Percentiles rank a stretch among this genome's conserved stretches.
Conservation (phyloP, 2,329 filamentous ascomycete genomes). For the Aspergillus jensenii region DNA sequence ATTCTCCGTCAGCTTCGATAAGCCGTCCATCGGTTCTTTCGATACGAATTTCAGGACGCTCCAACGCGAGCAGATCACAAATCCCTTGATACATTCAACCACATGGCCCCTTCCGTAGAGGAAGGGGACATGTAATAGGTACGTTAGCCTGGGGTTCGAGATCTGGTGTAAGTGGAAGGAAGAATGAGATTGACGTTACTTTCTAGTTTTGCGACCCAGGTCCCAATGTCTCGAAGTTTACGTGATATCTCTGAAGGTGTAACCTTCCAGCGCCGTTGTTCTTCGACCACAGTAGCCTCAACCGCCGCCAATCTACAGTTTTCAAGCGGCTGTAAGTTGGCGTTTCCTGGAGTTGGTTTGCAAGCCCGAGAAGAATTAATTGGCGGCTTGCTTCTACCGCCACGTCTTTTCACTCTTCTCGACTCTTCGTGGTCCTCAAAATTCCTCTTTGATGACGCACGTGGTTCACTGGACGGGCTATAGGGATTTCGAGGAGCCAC, state of each 20-base stretch:
- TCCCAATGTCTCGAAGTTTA: constrained; percentile 9
- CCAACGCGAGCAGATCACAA: constrained; percentile 24
- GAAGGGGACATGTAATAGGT: neutral
- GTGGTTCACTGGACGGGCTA: neutral
- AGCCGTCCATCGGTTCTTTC: constrained; percentile 10
- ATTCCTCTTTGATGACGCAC: neutral
- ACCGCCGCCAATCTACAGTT: constrained; percentile 18
- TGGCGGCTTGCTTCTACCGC: neutral
- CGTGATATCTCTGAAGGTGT: constrained; percentile 15
- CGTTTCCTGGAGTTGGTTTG: constrained; percentile 5
- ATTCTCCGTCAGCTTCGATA: constrained; percentile 15
- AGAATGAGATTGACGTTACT: constrained; percentile 16
- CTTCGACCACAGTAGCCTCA: constrained; percentile 1
- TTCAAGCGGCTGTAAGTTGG: constrained; percentile 23
- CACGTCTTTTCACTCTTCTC: neutral
- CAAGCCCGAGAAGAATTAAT: neutral
- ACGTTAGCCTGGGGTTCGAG: neutral
- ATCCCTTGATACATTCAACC: constrained; percentile 16
- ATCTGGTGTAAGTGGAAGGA: neutral
- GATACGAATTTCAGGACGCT: constrained; percentile 20
- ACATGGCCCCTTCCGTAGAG: neutral
- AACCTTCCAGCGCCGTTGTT: constrained; percentile 20
- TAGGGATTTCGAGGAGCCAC: neutral
- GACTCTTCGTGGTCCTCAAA: neutral
- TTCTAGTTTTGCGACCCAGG: constrained; percentile 16